Evolutionary conservation across 140 eudicot species (phyloP).

Genomic region (Ambrosia hybrid): DNA sequence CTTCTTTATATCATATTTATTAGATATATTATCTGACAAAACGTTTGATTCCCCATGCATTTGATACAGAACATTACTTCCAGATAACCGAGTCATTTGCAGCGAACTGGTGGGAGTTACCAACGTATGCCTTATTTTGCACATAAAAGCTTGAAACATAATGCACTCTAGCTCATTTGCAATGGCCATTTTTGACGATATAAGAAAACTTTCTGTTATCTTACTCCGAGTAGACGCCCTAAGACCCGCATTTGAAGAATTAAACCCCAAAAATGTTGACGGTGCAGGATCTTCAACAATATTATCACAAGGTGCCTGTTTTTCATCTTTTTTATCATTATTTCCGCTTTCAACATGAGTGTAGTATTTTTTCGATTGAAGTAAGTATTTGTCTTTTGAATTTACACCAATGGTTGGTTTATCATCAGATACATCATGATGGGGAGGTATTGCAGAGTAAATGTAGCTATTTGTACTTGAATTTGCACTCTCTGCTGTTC

Average conservation of each 20-base stretch:
- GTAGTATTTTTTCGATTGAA: constrained; percentile 57
- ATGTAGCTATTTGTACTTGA: constrained; percentile 73
- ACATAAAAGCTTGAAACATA: constrained; percentile 91
- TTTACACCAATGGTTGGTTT: constrained; percentile 45
- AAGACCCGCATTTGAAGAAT: constrained; percentile 42
- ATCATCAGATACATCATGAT: constrained; percentile 59
- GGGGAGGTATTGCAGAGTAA: constrained; percentile 88
- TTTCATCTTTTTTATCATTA: constrained; percentile 32
- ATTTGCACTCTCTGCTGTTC: constrained; percentile 69
- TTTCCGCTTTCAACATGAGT: constrained; percentile 61
- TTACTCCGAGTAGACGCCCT: constrained; percentile 39
- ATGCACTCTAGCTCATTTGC: constrained; percentile 90
- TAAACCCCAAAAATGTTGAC: constrained; percentile 43
- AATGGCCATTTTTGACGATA: constrained; percentile 57
- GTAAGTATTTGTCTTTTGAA: constrained; percentile 40
- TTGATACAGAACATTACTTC: constrained; percentile 50
- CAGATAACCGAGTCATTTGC: constrained; percentile 50
- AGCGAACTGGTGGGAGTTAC: constrained; percentile 46
- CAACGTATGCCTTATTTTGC: constrained; percentile 73
- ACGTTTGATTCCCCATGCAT: constrained; percentile 53
- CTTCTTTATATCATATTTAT: constrained; percentile 71
- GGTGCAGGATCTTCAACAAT: constrained; percentile 35
- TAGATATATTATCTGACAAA: constrained; percentile 45
- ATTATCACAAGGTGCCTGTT: constrained; percentile 30
- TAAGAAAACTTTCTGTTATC: constrained; percentile 43